phyloP scores from a whole-genome alignment of 768 basidiomycete species.

The Boletus patriciae region DNA sequence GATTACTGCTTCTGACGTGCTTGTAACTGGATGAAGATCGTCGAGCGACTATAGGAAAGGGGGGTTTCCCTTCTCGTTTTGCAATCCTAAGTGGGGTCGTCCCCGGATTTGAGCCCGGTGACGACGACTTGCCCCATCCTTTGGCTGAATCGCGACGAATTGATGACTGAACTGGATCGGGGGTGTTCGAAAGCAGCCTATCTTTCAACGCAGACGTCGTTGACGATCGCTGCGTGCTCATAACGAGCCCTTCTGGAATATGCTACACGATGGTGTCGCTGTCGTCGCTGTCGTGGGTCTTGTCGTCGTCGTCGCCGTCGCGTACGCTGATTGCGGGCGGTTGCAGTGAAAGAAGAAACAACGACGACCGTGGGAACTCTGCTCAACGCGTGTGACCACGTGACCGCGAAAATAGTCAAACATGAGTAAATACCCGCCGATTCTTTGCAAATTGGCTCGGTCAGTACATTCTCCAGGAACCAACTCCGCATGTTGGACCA shows the following conservation, averaged over 20 bases:
- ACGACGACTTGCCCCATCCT: conserved; percentile 56
- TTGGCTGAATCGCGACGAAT: conserved; percentile 63
- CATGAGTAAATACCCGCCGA: conserved; percentile 5
- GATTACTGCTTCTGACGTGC: conserved; percentile 72
- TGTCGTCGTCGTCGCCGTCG: conserved; percentile 19
- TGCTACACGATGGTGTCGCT: conserved; percentile 6
- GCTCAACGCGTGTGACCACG: conserved; percentile 29
- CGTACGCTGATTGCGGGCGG: conserved; percentile 7
- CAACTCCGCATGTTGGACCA: too few relatives aligned
- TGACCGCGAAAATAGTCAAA: conserved; percentile 27
- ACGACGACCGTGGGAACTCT: conserved; percentile 30
- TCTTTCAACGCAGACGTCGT: conserved; percentile 51
- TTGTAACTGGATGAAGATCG: conserved; percentile 77
- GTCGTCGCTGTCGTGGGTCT: conserved; percentile 24
- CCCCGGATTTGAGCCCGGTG: conserved; percentile 23
- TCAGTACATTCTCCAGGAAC: too few relatives aligned
- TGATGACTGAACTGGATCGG: conserved; percentile 62
- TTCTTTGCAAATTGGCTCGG: too few relatives aligned
- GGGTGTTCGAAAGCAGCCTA: conserved; percentile 59
- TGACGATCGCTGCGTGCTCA: conserved; percentile 29
- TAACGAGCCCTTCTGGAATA: conserved; percentile 10
- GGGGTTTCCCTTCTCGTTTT: conserved; percentile 57
- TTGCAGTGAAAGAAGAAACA: conserved; percentile 15
- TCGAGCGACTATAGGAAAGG: conserved; percentile 57
- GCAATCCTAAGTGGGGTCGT: conserved; percentile 73